Evolutionary conservation across 129 eudicot species (phyloP), one percentile per base, ranked within the genome.

Genomic region (Gnaphalium uliginosum): DNA sequence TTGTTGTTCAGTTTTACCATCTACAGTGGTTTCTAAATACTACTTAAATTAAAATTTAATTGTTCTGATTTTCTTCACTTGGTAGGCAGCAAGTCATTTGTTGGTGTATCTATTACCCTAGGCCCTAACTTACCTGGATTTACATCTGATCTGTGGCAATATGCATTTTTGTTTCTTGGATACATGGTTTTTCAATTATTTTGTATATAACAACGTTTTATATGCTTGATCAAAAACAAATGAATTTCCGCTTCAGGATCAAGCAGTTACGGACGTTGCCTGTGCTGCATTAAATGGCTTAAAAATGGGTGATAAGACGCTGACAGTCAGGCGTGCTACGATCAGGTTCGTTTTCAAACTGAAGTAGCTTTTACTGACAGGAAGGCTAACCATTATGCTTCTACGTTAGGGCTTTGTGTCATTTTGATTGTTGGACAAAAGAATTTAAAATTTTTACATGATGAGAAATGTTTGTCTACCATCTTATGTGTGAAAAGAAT

Each of bases 271-370:
- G 6, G 97, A 92, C 51, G 81, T 92, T 78, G 97, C 97, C 11
- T 92, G 97, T 74, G 93, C 96, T 82, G 89, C 97, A 46, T 75
- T 92, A 54, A 92, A 92, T 89, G 97, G 97, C 70, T 82, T 92
- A 71, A 92, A 92, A 79, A 90, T 92, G 89, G 97, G 97, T 26
- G 97, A 92, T 81, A 92, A 92, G 76, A 92, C 97, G n/a, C 83
- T 92, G 61, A 92, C 97, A 48, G 96, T 92, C 71, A 77, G 97
- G 63, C 92, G 97, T 73, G 97, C 97, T 68, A 86, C 97, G 59
- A 72, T 89, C 86, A 92, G 96, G 97, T 92, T 68, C 53, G 82
- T 78, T 50, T 67, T 39, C 22, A 27, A 39, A 72, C 18, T 21
- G 18, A 66, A 62, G n/a, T 71, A 29, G 54, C 29, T 9, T 77